These are phyloP conservation scores for Rhizomucor miehei DNA, from an alignment of 371 early-diverging fungal species.

Conservation along the genomic window DNA sequence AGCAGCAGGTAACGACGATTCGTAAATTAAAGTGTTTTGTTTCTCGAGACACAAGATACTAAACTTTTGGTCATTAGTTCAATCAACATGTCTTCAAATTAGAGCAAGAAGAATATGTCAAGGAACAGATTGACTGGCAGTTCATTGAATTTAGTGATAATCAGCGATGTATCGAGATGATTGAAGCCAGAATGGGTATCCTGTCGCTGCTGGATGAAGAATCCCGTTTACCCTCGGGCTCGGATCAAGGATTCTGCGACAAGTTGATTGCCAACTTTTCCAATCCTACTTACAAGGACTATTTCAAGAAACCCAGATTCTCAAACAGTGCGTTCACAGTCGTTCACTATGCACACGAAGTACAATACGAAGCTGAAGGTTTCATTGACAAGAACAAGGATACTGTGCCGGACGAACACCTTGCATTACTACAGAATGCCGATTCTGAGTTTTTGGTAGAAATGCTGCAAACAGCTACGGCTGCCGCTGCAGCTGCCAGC, in stretches of 20 bases:
- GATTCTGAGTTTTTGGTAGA: constrained; percentile 76
- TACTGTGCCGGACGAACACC: constrained; percentile 92
- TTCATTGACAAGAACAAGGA: constrained; percentile 99
- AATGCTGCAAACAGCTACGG: constrained; percentile 59
- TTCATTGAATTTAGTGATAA: constrained; percentile 98
- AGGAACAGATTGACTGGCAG: constrained; percentile 89
- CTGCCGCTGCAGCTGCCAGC: constrained; percentile 33
- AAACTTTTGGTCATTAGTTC: too few relatives aligned
- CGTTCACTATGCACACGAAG: constrained; percentile 90
- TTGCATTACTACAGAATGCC: constrained; percentile 66
- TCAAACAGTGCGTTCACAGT: constrained; percentile 79
- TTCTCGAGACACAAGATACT: not conserved
- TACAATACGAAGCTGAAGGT: constrained; percentile 88
- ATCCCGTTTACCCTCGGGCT: constrained; percentile 89
- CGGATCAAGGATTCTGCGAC: constrained; percentile 78
- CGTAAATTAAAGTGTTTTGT: not conserved
- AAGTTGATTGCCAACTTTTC: constrained; percentile 83
- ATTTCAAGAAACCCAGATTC: constrained; percentile 91
- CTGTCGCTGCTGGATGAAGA: constrained; percentile 95
- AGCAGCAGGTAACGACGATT: constrained; percentile 71
- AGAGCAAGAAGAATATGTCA: constrained; percentile 95
- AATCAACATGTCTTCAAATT: constrained; percentile 73
- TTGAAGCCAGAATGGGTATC: constrained; percentile 96
- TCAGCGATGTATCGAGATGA: constrained; percentile 98
- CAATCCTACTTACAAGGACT: constrained; percentile 64